These are phyloP conservation scores for Leishmania aethiopica DNA, from an alignment of 208 protist genomes.

Conservation along the genomic window DNA sequence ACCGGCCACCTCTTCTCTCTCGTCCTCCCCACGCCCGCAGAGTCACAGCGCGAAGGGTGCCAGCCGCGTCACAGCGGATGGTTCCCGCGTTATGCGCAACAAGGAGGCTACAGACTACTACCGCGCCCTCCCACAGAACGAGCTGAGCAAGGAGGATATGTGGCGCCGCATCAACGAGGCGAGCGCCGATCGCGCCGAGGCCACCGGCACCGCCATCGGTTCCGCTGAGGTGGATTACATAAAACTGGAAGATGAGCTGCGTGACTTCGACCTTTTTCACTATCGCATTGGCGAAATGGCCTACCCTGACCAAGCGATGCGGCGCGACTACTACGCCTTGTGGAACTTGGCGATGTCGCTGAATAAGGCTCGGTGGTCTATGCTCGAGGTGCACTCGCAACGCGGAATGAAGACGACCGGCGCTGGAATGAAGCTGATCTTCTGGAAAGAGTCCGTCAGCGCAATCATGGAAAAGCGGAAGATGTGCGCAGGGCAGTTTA, in stretches of 20 bases:
- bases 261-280: constrained; percentile 79
- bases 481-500: constrained; percentile 81
- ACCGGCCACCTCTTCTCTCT: not conserved
- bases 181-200: constrained; percentile 50
- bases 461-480: constrained; percentile 70
- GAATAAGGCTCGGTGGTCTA: constrained; percentile 90
- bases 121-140: constrained; percentile 69
- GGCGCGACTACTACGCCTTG: constrained; percentile 88
- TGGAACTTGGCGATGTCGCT: constrained; percentile 85
- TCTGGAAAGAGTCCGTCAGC: constrained; percentile 80
- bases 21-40: not conserved
- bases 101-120: constrained; percentile 85
- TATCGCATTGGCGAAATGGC: constrained; percentile 83
- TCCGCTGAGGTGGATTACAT: constrained; percentile 80
- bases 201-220: constrained; percentile 31
- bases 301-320: constrained; percentile 54
- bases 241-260: constrained; percentile 80
- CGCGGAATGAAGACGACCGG: constrained; percentile 87
- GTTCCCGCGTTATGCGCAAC: constrained; percentile 15
- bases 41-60: constrained; percentile 4
- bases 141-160: constrained; percentile 89
- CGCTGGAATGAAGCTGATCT: constrained; percentile 90
- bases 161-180: constrained; percentile 69
- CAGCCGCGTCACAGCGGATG: constrained; percentile 11
- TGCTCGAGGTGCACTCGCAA: constrained; percentile 89